Evolutionary conservation across 192 early-diverging fungal species (phyloP), one percentile per base, ranked within the genome.

Genomic region (Cladochytrium replicatum): DNA sequence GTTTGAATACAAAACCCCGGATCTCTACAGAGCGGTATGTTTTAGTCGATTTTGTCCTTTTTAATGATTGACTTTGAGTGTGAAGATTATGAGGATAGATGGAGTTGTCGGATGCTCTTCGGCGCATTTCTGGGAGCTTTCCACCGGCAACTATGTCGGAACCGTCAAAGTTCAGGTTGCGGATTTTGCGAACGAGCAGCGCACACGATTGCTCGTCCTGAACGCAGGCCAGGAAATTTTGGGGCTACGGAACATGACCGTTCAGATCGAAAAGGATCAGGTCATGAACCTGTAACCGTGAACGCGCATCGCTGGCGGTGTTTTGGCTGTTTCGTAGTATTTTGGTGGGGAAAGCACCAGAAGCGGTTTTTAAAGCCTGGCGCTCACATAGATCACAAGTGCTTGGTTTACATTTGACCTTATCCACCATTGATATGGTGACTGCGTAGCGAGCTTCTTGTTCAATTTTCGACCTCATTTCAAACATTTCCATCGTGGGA

Each of bases 61-160:
- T n/a, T n/a, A n/a, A n/a, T n/a, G n/a, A n/a, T n/a, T n/a, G n/a
- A n/a, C n/a, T n/a, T n/a, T n/a, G n/a, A n/a, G n/a, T n/a, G 21
- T 40, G 29, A 54, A 67, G 55, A 51, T 72, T 24, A 40, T 29
- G 6, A 26, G 39, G 15, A 50, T 66, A 24, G 46, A 54, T 25
- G 64, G 63, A 9, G 71, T 73, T n/a, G 44, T 64, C 9, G 57
- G 63, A n/a, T 63, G 57, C 38, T 57, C 57, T 7, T 39, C 50
- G 19, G 50, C 66, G 23, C 71, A 73, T 54, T 69, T 68, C 42
- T 73, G 71, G 71, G 71, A 73, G 49, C 24, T 73, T 8, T 55
- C 50, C 29, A 54, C 50, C 19, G 60, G 61, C 21, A 52, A 60
- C 31, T 46, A 57, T 42, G 60, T 73, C 21, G 71, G 71, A 9